Evolutionary conservation across 2,329 filamentous ascomycete species (phyloP).

Genomic region (Monosporascus ibericus): DNA sequence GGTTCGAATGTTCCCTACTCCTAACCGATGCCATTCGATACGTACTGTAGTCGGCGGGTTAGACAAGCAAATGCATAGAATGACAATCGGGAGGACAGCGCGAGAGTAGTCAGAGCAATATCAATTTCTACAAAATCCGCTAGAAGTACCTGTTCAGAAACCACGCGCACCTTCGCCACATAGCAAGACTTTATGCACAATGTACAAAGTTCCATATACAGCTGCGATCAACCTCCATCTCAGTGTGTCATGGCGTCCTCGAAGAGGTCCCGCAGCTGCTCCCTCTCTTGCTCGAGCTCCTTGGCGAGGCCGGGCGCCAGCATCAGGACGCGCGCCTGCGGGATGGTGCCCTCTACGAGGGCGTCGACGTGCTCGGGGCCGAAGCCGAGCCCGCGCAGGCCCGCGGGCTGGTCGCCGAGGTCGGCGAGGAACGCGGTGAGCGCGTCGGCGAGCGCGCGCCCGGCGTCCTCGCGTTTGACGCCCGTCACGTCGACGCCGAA

Average conservation of each 20-base stretch:
- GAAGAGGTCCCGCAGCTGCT: conserved; percentile 64
- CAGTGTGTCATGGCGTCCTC: conserved; percentile 48
- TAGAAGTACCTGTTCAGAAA: too few relatives aligned
- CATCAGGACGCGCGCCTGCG: conserved; percentile 85
- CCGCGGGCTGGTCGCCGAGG: conserved; percentile 84
- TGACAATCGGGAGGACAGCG: too few relatives aligned
- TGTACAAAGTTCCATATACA: too few relatives aligned
- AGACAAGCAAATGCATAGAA: too few relatives aligned
- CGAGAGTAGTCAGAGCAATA: too few relatives aligned
- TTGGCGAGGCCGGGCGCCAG: conserved; percentile 74
- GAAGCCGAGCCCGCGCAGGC: conserved; percentile 80
- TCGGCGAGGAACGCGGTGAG: conserved; percentile 73
- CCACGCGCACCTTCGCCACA: too few relatives aligned
- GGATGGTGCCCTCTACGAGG: conserved; percentile 90
- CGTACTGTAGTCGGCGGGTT: too few relatives aligned
- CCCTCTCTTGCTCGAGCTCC: conserved; percentile 63
- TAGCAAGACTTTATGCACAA: too few relatives aligned
- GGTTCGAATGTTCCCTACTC: too few relatives aligned
- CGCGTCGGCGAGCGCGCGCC: conserved; percentile 80
- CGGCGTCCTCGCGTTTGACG: conserved; percentile 83
- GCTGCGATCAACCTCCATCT: neutral
- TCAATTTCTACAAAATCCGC: too few relatives aligned
- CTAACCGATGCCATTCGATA: too few relatives aligned
- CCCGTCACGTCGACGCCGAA: conserved; percentile 88
- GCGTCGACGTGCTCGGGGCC: conserved; percentile 66